Conservation (phyloP, 257 asterid genomes). For the Lithospermum erythrorhizon region DNA sequence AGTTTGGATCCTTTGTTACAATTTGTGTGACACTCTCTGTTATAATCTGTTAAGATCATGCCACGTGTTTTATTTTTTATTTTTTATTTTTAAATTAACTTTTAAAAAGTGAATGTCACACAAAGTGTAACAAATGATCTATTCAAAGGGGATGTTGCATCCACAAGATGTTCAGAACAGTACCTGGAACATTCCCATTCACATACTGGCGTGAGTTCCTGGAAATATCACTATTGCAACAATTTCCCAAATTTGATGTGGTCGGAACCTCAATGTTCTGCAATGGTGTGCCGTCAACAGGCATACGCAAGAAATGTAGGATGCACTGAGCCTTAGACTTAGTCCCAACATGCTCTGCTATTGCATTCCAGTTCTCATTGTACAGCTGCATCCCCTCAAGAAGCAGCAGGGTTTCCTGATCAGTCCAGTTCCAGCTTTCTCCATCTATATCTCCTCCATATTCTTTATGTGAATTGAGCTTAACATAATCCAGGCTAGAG, state of each 20-base stretch:
- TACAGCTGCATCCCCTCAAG: constrained; percentile 82
- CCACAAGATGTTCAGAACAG: background rate
- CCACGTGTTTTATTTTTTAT: too few relatives aligned
- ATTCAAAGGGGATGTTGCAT: background rate
- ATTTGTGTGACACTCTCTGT: too few relatives aligned
- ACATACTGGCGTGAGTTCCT: constrained; percentile 34
- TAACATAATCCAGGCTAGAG: constrained; percentile 79
- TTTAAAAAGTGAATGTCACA: too few relatives aligned
- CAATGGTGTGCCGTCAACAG: constrained; percentile 22
- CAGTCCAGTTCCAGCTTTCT: constrained; percentile 58
- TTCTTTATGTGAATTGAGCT: constrained; percentile 54
- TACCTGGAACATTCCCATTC: constrained; percentile 44
- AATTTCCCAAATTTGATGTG: constrained; percentile 38
- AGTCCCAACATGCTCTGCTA: constrained; percentile 88
- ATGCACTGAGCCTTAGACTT: constrained; percentile 94
- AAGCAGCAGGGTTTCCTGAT: constrained; percentile 78
- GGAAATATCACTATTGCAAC: constrained; percentile 24
- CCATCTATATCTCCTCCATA: constrained; percentile 63
- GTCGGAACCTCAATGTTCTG: constrained; percentile 31
- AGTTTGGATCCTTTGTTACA: too few relatives aligned
- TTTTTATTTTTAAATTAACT: too few relatives aligned
- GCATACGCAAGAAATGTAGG: constrained; percentile 73
- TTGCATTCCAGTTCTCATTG: constrained; percentile 78
- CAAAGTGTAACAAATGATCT: too few relatives aligned
- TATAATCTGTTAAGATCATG: too few relatives aligned